Evolutionary conservation across 108 stramenopile species (phyloP), one percentile per base, ranked within the genome.

Genomic region (Cyclotella baltica): DNA sequence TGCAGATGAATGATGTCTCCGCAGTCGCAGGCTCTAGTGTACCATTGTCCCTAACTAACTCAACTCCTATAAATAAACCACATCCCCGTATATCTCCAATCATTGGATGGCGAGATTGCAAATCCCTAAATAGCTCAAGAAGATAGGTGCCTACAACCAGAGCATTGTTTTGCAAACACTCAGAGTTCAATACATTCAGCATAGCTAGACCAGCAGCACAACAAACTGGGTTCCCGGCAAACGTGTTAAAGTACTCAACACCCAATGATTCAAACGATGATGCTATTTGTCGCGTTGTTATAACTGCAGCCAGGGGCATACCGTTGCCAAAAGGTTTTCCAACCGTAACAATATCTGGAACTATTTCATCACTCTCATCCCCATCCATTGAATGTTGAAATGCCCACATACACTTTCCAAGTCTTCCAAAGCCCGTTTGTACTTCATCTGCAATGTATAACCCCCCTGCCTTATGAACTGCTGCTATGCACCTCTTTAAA

Each of bases 291-390:
- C 80, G 79, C 15, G 85, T 90, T 18, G 88, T 92, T 38, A 98
- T 80, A 19, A 98, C 97, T 25, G 96, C 97, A n/a, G 94, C 97
- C 30, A 99, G 81, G 28, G 96, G 95, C 85, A 96, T 88, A 28
- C 98, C 98, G 76, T 99, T 99, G 11, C 97, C 98, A 74, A 98
- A 93, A 0, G 98, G 98, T 80, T 99, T 99, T 35, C 97, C 98
- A 27, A 97, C 70, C 6, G 98, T 98, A 9, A 99, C 96, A 53
- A 98, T 96, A 80, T 99, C 98, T 1, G 98, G 98, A n/a, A 91
- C 79, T n/a, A 97, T 85, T 28, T 56, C 57, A 13, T 70, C 83
- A 47, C 70, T 35, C 13, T 50, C 51, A 53, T 72, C 62, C 5
- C 46, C 62, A 62, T 79, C 77, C 22, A 38, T 40, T 82, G 93